Evolutionary conservation across 176 grass and related monocot genomes (phyloP).

Genomic region (Paspalum vaginatum): DNA sequence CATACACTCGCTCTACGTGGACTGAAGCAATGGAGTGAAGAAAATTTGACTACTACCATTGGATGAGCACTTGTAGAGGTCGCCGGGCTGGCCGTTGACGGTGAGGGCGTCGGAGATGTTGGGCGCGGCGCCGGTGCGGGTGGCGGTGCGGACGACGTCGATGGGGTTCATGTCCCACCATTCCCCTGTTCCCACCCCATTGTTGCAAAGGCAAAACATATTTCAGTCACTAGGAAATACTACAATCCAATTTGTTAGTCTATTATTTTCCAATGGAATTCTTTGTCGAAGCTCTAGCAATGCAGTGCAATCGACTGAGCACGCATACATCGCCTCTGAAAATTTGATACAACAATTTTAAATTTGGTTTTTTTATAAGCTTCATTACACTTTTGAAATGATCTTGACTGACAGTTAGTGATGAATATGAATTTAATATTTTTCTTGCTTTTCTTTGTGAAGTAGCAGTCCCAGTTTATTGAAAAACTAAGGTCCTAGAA

Average conservation of each 20-base stretch:
- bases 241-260: background rate
- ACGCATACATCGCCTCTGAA: background rate
- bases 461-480: too few relatives aligned
- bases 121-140: constrained; percentile 71
- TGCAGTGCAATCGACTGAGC: background rate
- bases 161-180: constrained; percentile 95
- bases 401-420: too few relatives aligned
- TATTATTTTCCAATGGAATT: too few relatives aligned
- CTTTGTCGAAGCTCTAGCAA: background rate
- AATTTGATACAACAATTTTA: background rate
- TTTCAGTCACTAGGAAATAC: background rate
- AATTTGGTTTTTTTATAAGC: too few relatives aligned
- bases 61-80: constrained; percentile 84
- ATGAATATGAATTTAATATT: too few relatives aligned
- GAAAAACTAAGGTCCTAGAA: background rate
- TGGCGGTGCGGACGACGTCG: constrained; percentile 74
- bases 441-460: too few relatives aligned
- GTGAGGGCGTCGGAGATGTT: constrained; percentile 89
- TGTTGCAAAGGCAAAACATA: background rate
- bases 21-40: too few relatives aligned
- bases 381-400: too few relatives aligned
- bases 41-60: constrained; percentile 47
- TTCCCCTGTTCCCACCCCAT: constrained; percentile 52
- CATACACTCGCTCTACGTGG: too few relatives aligned
- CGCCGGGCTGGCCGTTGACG: constrained; percentile 90